These are phyloP conservation scores for Austroboletus eburneus DNA, from an alignment of 768 basidiomycete species.

Conservation along the genomic window DNA sequence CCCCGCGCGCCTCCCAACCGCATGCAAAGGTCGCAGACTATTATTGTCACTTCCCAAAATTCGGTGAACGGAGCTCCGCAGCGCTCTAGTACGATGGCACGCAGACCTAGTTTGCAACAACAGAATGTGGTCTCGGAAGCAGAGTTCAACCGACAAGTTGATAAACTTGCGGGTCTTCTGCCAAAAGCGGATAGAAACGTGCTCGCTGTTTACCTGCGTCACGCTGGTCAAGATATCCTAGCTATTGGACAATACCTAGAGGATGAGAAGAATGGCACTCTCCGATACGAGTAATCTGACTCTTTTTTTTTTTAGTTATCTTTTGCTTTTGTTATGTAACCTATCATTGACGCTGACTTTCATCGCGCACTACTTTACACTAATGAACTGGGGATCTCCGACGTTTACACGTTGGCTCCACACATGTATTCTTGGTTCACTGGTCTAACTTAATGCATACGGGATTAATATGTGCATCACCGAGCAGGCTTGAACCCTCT, in stretches of 20 bases:
- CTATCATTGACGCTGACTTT: conserved; percentile 9
- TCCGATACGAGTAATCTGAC: conserved; percentile 36
- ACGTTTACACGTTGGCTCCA: conserved; percentile 6
- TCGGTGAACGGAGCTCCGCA: conserved; percentile 16
- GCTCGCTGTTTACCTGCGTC: conserved; percentile 66
- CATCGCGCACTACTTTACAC: conserved; percentile 12
- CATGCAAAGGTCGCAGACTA: conserved; percentile 63
- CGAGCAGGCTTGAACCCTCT: conserved; percentile 48
- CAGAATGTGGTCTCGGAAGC: conserved; percentile 20
- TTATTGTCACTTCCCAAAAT: conserved; percentile 41
- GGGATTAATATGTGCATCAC: conserved; percentile 9
- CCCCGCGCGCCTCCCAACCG: conserved; percentile 67
- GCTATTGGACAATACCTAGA: conserved; percentile 87
- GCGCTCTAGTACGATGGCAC: conserved; percentile 29
- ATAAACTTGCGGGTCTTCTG: conserved; percentile 64
- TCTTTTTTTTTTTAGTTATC: background rate
- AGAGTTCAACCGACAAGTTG: conserved; percentile 64
- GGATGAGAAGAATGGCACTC: conserved; percentile 72
- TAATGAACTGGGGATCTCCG: conserved; percentile 2
- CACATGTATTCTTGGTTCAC: conserved; percentile 22
- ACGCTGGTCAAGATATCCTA: conserved; percentile 74
- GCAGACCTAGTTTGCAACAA: conserved; percentile 16
- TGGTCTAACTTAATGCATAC: conserved; percentile 16
- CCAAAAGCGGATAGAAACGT: conserved; percentile 68
- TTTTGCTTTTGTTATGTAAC: conserved; percentile 4